These are phyloP conservation scores for Aspergillus transmontanensis DNA, from an alignment of 2,329 filamentous ascomycete species.

Conservation along the genomic window DNA sequence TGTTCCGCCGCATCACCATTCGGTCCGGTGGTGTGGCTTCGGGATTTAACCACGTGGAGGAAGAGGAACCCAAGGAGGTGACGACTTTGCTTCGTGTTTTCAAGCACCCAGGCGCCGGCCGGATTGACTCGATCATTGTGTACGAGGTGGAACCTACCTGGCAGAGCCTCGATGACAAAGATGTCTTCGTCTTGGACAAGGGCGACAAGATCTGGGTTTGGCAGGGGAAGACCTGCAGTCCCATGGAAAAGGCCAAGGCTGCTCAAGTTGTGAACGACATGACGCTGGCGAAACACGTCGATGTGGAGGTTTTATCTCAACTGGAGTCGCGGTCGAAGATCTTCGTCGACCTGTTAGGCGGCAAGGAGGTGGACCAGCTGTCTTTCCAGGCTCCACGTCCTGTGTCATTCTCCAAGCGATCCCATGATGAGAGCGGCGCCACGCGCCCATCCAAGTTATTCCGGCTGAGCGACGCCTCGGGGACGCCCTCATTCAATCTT, in stretches of 20 bases:
- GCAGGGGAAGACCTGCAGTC: slow-evolving; percentile 66
- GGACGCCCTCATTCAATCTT: slow-evolving; percentile 59
- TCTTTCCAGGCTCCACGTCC: slow-evolving; percentile 45
- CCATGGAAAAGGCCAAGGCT: slow-evolving; percentile 70
- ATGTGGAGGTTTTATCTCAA: slow-evolving; percentile 68
- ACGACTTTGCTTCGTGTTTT: slow-evolving; percentile 64
- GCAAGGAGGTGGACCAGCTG: slow-evolving; percentile 45
- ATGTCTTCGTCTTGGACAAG: slow-evolving; percentile 67
- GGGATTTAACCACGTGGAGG: slow-evolving; percentile 66
- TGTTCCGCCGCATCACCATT: slow-evolving; percentile 65
- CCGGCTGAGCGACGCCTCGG: slow-evolving; percentile 64
- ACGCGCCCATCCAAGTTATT: slow-evolving; percentile 54
- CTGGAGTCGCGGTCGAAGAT: slow-evolving; percentile 53
- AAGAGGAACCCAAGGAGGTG: slow-evolving; percentile 47
- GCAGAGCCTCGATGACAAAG: slow-evolving; percentile 64
- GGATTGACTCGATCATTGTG: slow-evolving; percentile 58
- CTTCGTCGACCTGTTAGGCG: slow-evolving; percentile 60
- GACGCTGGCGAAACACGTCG: slow-evolving; percentile 62
- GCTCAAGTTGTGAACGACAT: slow-evolving; percentile 64
- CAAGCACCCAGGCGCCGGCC: slow-evolving; percentile 56
- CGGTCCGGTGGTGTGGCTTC: slow-evolving; percentile 62
- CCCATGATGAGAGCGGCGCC: slow-evolving; percentile 6
- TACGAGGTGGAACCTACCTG: slow-evolving; percentile 65
- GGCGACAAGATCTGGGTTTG: slow-evolving; percentile 69
- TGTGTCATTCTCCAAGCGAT: slow-evolving; percentile 37